Conservation (phyloP, 176 grass and related monocot genomes). For the Rhynchospora tenuis region DNA sequence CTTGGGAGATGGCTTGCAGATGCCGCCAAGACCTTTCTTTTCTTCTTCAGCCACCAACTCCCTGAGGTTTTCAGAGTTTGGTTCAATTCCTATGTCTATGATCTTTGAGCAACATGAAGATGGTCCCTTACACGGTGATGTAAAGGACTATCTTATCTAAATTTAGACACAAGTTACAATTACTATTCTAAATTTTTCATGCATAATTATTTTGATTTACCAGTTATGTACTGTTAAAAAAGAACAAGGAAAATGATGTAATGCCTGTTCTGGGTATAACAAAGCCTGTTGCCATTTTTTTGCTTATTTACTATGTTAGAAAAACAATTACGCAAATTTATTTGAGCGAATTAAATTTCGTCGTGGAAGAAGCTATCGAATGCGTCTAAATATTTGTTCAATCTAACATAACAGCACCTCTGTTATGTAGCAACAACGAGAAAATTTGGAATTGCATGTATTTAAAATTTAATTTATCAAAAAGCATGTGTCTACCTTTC, state of each 20-base stretch:
- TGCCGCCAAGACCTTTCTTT: conserved; percentile 34
- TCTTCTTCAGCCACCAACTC: neutral
- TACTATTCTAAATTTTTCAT: neutral
- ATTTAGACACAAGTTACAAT: neutral
- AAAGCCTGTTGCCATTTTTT: neutral
- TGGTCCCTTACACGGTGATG: neutral
- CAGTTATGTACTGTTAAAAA: neutral
- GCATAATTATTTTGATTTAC: neutral
- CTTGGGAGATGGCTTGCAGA: neutral
- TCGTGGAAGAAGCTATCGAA: neutral
- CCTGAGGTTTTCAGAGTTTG: neutral
- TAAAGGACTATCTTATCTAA: neutral
- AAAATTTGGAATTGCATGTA: no score
- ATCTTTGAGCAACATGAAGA: neutral
- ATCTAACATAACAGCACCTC: no score
- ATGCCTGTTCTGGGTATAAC: neutral
- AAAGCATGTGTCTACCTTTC: no score
- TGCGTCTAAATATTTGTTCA: neutral
- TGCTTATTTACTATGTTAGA: neutral
- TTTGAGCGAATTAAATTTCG: neutral
- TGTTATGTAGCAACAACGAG: no score
- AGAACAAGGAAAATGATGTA: neutral
- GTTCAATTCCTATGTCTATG: neutral
- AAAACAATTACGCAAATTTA: neutral
- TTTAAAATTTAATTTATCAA: no score